Percentiles rank a stretch among this genome's conserved stretches.
phyloP scores from a whole-genome alignment of 2,329 filamentous ascomycete genomes.

The Verticillium dahliae region DNA sequence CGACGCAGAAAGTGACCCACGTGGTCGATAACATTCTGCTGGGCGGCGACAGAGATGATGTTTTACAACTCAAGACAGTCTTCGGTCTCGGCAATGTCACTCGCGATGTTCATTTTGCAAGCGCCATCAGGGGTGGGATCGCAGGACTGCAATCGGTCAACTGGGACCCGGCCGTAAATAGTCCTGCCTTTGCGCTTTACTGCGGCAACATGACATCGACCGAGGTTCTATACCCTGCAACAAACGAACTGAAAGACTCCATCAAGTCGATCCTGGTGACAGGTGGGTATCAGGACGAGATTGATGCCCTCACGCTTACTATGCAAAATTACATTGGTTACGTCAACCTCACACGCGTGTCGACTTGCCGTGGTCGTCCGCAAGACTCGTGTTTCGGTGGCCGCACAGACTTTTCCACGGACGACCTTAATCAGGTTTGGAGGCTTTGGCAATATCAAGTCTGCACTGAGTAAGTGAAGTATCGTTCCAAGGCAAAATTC shows the following conservation, averaged over 20 bases:
- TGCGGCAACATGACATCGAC: constrained; percentile 39
- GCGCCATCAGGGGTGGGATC: constrained; percentile 32
- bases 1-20: constrained; percentile 51
- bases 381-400: constrained; percentile 30
- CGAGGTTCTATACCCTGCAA: constrained; percentile 32
- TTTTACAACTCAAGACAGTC: constrained; percentile 31
- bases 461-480: constrained; percentile 40
- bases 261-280: constrained; percentile 31
- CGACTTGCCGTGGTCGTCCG: constrained; percentile 12
- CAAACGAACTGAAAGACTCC: constrained; percentile 23
- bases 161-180: constrained; percentile 44
- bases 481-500: not conserved
- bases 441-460: constrained; percentile 47
- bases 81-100: constrained; percentile 41
- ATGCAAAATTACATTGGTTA: constrained; percentile 49
- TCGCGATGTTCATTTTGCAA: constrained; percentile 43
- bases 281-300: constrained; percentile 25
- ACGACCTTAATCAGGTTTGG: constrained; percentile 10
- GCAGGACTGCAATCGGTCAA: constrained; percentile 39
- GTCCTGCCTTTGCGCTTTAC: constrained; percentile 35
- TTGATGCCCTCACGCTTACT: constrained; percentile 31
- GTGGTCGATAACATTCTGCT: constrained; percentile 46
- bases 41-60: constrained; percentile 25
- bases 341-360: constrained; percentile 22
- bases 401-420: constrained; percentile 4